Evolutionary conservation across 371 early-diverging fungal genomes (phyloP).

Genomic region (Parasitella parasitica): DNA sequence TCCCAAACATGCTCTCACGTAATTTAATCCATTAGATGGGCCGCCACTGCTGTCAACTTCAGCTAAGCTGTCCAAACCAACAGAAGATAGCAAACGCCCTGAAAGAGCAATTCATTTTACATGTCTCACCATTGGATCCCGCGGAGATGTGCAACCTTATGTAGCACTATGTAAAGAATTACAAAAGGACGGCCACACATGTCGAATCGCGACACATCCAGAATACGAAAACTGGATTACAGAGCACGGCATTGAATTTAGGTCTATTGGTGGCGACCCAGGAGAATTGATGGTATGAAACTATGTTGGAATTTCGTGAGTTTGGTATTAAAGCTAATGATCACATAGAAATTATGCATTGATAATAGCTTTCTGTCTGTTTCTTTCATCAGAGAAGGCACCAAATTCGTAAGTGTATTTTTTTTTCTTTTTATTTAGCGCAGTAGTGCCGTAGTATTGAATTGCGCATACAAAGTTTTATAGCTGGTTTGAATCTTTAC

Average conservation of each 20-base stretch:
- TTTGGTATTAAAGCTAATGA: background rate
- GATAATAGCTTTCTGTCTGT: conserved; percentile 77
- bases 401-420: conserved; percentile 48
- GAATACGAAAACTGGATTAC: conserved; percentile 78
- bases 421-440: no score
- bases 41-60: conserved; percentile 17
- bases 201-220: conserved; percentile 73
- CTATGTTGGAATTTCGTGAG: background rate
- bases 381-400: conserved; percentile 66
- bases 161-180: conserved; percentile 77
- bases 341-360: conserved; percentile 64
- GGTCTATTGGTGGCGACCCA: conserved; percentile 71
- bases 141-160: conserved; percentile 87
- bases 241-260: conserved; percentile 71
- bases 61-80: background rate
- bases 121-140: conserved; percentile 76
- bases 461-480: conserved; percentile 47
- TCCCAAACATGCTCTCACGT: background rate
- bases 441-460: background rate
- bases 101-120: conserved; percentile 67
- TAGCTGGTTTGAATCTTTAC: conserved; percentile 71
- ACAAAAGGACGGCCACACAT: conserved; percentile 68
- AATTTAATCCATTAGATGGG: conserved; percentile 4
- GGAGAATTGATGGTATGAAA: conserved; percentile 59
- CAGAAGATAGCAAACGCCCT: conserved; percentile 12